These are phyloP conservation scores for Penicillium janthinellum DNA, from an alignment of 2,329 filamentous ascomycete species.

Conservation along the genomic window DNA sequence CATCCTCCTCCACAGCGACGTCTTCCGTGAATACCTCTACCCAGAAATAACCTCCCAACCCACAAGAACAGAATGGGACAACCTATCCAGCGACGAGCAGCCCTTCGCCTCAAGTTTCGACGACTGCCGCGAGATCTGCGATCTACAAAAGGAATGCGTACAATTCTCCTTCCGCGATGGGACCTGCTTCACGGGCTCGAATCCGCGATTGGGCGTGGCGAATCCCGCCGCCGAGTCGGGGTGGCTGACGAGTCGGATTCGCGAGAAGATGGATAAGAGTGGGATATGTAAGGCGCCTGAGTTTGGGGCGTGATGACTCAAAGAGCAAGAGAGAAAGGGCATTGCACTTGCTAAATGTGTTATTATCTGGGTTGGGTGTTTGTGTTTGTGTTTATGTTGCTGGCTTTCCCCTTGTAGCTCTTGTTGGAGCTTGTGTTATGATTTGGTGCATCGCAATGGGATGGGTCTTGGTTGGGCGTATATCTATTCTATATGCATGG, in stretches of 20 bases:
- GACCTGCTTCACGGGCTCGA: conserved; percentile 34
- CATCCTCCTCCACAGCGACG: conserved; percentile 39
- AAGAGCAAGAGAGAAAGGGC: not conserved
- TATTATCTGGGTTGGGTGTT: not conserved
- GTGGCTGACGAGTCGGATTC: conserved; percentile 36
- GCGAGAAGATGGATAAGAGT: conserved; percentile 30
- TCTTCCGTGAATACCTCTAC: conserved; percentile 42
- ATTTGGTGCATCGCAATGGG: not conserved
- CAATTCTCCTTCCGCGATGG: conserved; percentile 36
- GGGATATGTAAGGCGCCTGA: conserved; percentile 31
- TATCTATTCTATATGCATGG: conserved; percentile 6
- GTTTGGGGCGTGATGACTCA: conserved; percentile 23
- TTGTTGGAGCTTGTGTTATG: not conserved
- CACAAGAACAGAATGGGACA: conserved; percentile 36
- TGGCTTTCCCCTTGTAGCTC: not conserved
- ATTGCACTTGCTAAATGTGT: not conserved
- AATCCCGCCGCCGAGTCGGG: conserved; percentile 31
- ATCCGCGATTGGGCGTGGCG: conserved; percentile 34
- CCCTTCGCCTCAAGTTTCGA: conserved; percentile 29
- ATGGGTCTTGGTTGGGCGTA: not conserved
- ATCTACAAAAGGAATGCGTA: conserved; percentile 28
- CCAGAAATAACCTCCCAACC: conserved; percentile 34
- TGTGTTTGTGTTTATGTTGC: not conserved
- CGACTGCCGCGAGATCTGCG: conserved; percentile 36
- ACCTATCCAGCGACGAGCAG: conserved; percentile 37